These are phyloP conservation scores for Mollisia scopiformis DNA, from an alignment of 2,329 filamentous ascomycete genomes.

Conservation along the genomic window DNA sequence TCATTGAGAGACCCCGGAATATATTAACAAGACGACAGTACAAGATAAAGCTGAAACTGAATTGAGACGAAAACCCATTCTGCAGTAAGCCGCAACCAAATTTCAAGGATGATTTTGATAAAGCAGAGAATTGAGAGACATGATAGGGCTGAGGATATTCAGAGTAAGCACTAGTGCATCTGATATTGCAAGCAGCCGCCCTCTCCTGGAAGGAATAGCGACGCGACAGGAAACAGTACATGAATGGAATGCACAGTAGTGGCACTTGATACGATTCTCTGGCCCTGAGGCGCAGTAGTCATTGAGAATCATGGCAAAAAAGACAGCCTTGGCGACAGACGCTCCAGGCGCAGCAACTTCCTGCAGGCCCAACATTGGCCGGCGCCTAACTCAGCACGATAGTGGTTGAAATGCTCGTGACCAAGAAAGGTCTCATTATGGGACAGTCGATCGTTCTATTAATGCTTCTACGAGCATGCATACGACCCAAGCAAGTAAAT, in stretches of 20 bases:
- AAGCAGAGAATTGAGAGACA: background rate
- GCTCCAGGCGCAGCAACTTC: background rate
- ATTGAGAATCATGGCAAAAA: background rate
- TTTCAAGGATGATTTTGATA: too few species aligned
- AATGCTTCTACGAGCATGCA: background rate
- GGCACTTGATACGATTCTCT: background rate
- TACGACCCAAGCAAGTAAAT: too few species aligned
- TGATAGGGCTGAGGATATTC: background rate
- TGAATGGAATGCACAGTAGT: background rate
- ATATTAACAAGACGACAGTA: background rate
- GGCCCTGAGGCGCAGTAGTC: background rate
- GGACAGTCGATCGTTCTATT: background rate
- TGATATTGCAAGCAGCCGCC: background rate
- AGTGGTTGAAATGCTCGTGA: background rate
- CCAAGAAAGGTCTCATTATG: background rate
- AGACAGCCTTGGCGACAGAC: background rate
- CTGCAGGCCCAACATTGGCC: background rate
- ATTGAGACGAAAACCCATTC: background rate
- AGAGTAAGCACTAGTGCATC: background rate
- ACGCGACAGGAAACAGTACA: background rate
- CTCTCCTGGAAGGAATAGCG: background rate
- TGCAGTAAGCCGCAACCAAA: background rate
- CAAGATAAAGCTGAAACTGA: background rate
- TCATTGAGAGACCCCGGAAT: background rate
- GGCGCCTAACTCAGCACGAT: background rate